Evolutionary conservation across 495 filamentous ascomycete species (phyloP).

Genomic region (Jackrogersella multiformis): DNA sequence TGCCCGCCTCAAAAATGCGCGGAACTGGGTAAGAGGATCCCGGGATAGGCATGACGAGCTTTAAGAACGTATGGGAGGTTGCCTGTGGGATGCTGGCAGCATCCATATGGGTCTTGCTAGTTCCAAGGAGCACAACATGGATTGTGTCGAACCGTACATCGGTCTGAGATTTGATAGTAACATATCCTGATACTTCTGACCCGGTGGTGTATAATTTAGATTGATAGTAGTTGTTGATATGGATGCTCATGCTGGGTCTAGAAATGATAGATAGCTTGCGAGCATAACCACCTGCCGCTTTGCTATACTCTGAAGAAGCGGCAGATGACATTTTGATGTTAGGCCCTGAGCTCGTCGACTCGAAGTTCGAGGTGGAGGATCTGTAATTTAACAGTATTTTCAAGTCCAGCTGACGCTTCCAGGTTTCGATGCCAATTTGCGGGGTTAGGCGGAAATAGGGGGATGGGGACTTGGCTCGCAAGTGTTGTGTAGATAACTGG

Average conservation of each 20-base stretch:
- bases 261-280: conserved; percentile 32
- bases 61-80: conserved; percentile 72
- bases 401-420: background rate
- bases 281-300: conserved; percentile 26
- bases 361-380: background rate
- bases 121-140: conserved; percentile 83
- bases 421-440: conserved; percentile 14
- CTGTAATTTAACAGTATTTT: background rate
- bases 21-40: conserved; percentile 74
- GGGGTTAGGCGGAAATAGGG: conserved; percentile 17
- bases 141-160: conserved; percentile 82
- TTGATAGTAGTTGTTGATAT: conserved; percentile 56
- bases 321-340: conserved; percentile 31
- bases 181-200: conserved; percentile 56
- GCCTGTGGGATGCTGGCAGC: conserved; percentile 53
- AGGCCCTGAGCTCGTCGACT: background rate
- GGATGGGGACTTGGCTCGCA: conserved; percentile 9
- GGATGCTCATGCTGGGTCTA: conserved; percentile 53
- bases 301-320: conserved; percentile 23
- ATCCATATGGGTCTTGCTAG: conserved; percentile 53
- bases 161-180: conserved; percentile 64
- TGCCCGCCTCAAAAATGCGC: conserved; percentile 71
- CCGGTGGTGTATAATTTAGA: conserved; percentile 61
- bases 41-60: conserved; percentile 81
- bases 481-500: conserved; percentile 2